Percentiles rank a stretch among this genome's conserved stretches.
phyloP scores from a whole-genome alignment of 192 early-diverging fungal genomes.

The Obelidium mucronatum region DNA sequence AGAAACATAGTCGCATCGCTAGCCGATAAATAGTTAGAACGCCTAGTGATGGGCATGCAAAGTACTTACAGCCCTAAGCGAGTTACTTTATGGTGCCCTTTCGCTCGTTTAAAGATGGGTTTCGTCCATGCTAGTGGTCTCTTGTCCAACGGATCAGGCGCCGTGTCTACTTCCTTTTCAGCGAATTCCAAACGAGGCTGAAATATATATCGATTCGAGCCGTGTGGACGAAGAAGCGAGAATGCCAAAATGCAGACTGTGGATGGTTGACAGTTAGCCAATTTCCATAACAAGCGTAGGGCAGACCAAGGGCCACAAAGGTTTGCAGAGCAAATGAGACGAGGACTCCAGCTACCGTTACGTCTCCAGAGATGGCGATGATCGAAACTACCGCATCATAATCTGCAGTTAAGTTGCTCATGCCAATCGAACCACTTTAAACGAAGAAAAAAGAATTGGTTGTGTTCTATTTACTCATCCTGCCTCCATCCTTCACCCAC shows the following conservation, averaged over 20 bases:
- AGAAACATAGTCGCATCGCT: conserved; percentile 28
- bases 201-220: background rate
- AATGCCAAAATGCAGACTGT: conserved; percentile 15
- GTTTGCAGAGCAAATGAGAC: conserved; percentile 1
- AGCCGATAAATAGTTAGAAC: background rate
- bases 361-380: no score
- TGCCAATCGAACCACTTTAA: no score
- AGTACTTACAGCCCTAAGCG: conserved; percentile 17
- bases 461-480: no score
- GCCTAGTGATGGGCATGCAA: background rate
- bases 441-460: no score
- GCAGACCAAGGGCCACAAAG: conserved; percentile 5
- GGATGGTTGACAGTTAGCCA: no score
- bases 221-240: conserved; percentile 12
- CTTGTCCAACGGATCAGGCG: background rate
- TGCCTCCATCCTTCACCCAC: no score
- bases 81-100: background rate
- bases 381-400: no score
- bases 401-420: no score
- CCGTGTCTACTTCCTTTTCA: background rate
- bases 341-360: conserved; percentile 12
- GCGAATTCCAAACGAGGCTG: conserved; percentile 25
- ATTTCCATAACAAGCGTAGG: no score
- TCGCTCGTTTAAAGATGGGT: conserved; percentile 8
- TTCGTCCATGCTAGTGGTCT: conserved; percentile 6